Conservation (phyloP, 345 rosid genomes). For the Diplotaxis tenuifolia region DNA sequence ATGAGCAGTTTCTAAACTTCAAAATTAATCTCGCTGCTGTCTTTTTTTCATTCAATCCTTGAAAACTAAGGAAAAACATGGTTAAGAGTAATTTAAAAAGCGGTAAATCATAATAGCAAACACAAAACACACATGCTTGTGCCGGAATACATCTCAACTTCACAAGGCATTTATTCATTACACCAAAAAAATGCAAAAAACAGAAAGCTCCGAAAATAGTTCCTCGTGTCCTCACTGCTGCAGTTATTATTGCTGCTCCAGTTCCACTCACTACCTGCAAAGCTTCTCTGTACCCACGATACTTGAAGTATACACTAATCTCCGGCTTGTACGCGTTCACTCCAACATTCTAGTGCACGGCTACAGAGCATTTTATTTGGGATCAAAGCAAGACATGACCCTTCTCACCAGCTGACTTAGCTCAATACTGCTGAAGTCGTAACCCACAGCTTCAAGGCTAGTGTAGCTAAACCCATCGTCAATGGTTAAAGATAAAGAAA, state of each 20-base stretch:
- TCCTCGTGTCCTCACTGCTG: neutral
- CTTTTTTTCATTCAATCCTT: neutral
- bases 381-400: neutral
- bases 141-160: neutral
- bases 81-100: too few relatives aligned
- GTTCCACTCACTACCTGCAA: neutral
- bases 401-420: neutral
- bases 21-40: neutral
- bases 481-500: constrained; percentile 45
- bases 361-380: too few relatives aligned
- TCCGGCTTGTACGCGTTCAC: neutral
- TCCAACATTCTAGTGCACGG: too few relatives aligned
- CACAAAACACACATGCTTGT: neutral
- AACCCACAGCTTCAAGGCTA: neutral
- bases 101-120: too few relatives aligned
- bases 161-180: neutral
- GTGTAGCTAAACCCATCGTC: neutral
- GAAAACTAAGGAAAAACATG: neutral
- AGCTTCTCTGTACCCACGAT: neutral
- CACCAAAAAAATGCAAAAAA: neutral
- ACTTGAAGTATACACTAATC: neutral
- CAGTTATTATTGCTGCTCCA: neutral
- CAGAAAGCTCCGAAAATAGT: neutral
- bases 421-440: neutral
- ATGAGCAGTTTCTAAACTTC: neutral